Percentiles rank a stretch among this genome's conserved stretches.
Evolutionary conservation across 2,329 filamentous ascomycete species (phyloP).

Genomic region (Nigrospora osmanthi): DNA sequence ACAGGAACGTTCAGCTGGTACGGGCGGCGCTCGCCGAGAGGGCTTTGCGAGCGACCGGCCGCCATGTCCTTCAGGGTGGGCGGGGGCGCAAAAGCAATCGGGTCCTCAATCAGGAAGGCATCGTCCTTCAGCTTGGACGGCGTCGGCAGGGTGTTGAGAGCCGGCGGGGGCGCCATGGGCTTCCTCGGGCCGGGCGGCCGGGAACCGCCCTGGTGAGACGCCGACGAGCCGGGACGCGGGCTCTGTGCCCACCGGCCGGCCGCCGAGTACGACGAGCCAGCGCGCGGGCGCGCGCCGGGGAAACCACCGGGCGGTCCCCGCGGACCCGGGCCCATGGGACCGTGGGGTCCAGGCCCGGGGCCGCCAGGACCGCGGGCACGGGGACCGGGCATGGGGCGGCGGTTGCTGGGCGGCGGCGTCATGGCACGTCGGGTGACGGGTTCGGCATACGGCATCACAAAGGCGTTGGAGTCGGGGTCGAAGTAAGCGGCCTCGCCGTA

Average conservation of each 20-base stretch:
- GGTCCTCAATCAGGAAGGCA: conserved; percentile 56
- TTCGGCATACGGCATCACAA: conserved; percentile 77
- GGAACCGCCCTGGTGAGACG: conserved; percentile 31
- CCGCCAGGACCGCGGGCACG: conserved; percentile 18
- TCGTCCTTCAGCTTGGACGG: conserved; percentile 81
- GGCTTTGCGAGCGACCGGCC: conserved; percentile 60
- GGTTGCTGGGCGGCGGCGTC: conserved; percentile 70
- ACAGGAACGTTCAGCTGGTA: conserved; percentile 68
- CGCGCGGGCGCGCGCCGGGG: conserved; percentile 30
- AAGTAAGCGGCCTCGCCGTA: conserved; percentile 64
- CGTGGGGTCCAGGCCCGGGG: conserved; percentile 33
- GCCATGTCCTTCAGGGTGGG: conserved; percentile 57
- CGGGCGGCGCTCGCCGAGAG: conserved; percentile 55
- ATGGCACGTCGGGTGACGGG: conserved; percentile 84
- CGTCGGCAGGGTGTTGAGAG: conserved; percentile 72
- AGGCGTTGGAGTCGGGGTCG: conserved; percentile 60
- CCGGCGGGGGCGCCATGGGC: conserved; percentile 61
- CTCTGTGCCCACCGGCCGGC: conserved; percentile 20
- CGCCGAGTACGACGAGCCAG: conserved; percentile 37
- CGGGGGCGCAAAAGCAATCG: conserved; percentile 84
- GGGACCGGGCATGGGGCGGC: conserved; percentile 24
- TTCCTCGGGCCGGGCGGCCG: conserved; percentile 23
- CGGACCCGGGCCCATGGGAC: conserved; percentile 28
- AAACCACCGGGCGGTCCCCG: conserved; percentile 20
- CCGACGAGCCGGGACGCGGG: conserved; percentile 24